Evolutionary conservation across 805 yeast species (phyloP).

Genomic region (Sugiyamaella valdiviana): DNA sequence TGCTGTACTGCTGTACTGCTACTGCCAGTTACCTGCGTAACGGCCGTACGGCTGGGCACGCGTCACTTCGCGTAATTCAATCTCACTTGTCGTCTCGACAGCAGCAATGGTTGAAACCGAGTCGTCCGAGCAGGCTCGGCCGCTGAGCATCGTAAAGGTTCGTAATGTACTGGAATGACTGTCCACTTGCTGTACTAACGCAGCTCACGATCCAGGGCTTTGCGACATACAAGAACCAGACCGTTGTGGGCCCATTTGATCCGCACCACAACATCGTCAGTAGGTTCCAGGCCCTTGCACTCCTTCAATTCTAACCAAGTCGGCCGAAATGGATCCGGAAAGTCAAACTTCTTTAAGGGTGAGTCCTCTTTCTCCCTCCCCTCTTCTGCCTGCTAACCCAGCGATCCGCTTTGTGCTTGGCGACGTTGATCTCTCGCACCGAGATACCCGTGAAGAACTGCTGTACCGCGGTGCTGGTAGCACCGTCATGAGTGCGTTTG

Average conservation of each 20-base stretch:
- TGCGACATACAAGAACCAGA: constrained; percentile 82
- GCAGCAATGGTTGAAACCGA: not conserved
- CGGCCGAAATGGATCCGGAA: constrained; percentile 95
- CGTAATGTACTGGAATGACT: no score
- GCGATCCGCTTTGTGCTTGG: constrained; percentile 89
- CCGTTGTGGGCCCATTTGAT: constrained; percentile 67
- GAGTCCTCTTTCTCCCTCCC: not conserved
- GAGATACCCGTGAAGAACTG: constrained; percentile 80
- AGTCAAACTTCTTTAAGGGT: constrained; percentile 81
- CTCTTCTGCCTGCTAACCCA: constrained; percentile 6
- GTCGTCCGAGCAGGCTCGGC: not conserved
- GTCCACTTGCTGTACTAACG: not conserved
- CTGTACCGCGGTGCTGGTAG: constrained; percentile 78
- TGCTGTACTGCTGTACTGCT: no score
- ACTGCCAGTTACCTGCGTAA: no score
- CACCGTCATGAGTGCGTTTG: constrained; percentile 86
- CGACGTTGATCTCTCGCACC: constrained; percentile 71
- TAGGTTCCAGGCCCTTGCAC: constrained; percentile 15
- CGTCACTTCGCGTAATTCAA: not conserved
- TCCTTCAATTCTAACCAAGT: constrained; percentile 28
- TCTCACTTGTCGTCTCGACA: not conserved
- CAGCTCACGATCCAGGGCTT: constrained; percentile 79
- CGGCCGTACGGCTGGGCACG: no score
- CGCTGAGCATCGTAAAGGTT: not conserved
- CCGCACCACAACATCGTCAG: constrained; percentile 78